Conservation (phyloP, 768 basidiomycete species). For the Candolleomyces aberdarensis region DNA sequence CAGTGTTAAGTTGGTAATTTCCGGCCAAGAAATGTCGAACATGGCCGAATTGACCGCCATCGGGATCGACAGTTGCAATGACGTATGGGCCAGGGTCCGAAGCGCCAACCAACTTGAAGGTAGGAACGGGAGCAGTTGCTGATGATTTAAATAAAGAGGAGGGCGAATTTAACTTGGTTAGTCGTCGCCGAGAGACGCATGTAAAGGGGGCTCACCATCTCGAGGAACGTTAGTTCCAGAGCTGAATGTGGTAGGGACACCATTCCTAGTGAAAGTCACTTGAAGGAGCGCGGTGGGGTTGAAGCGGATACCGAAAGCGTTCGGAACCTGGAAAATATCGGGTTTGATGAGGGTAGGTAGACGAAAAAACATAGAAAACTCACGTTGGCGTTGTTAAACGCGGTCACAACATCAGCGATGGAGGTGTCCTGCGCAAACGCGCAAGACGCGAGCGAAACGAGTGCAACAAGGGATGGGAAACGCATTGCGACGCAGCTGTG, state of each 20-base stretch:
- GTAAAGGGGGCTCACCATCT: slow-evolving; percentile 17
- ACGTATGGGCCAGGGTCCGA: slow-evolving; percentile 37
- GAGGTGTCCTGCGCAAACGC: slow-evolving; percentile 20
- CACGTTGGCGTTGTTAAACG: slow-evolving; percentile 23
- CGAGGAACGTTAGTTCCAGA: slow-evolving; percentile 23
- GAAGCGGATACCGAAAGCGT: slow-evolving; percentile 20
- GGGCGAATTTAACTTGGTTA: no score
- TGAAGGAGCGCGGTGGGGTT: slow-evolving; percentile 25
- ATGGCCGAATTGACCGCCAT: slow-evolving; percentile 35
- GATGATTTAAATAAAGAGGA: background rate
- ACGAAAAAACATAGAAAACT: background rate
- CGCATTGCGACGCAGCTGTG: background rate
- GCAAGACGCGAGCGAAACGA: slow-evolving; percentile 2
- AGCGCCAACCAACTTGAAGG: slow-evolving; percentile 26
- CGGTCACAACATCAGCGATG: slow-evolving; percentile 17
- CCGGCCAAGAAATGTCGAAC: slow-evolving; percentile 44
- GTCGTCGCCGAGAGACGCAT: background rate
- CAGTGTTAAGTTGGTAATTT: slow-evolving; percentile 23
- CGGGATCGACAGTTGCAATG: slow-evolving; percentile 38
- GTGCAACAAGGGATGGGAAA: slow-evolving; percentile 7
- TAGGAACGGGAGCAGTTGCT: slow-evolving; percentile 35
- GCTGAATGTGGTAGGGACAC: slow-evolving; percentile 18
- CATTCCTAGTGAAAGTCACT: slow-evolving; percentile 21
- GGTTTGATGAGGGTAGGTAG: background rate
- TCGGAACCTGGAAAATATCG: slow-evolving; percentile 18